Base-by-base conservation (phyloP, 129 eudicot species). In the Cynara cardunculus region DNA sequence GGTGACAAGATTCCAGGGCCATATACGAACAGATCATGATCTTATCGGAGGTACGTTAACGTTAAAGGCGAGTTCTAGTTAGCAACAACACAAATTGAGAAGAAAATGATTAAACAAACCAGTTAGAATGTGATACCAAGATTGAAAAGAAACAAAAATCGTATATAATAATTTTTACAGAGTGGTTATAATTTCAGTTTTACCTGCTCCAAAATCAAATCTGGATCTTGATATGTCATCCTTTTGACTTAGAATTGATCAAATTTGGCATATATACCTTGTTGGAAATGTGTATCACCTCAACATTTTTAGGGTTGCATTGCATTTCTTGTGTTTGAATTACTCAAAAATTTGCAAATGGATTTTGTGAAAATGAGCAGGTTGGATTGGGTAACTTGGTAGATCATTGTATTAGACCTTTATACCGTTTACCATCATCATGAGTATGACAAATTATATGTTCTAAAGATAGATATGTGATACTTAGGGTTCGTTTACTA, bases 161-260 rank as follows among this genome's bases (percentile, higher is more conserved):
- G 22, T 39, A 37, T 80, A 78, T 44, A 28, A n/a, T 67, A 44
- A 53, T 81, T 73, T 73, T 65, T 73, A 19, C 26, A 56, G 31
- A 83, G 83, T 85, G 85, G 89, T 78, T 86, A 74, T 82, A 78
- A 89, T 87, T 88, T 82, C 78, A 76, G 88, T 80, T 89, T 77
- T 82, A 93, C 89, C 97, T 90, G 89, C 97, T 93, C 92, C 89
- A 85, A 74, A 77, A 78, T 59, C 64, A 76, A 74, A 82, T 25
- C 26, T 69, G 73, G 71, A 44, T 82, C 68, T 18, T 62, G 16
- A 71, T 77, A 80, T 64, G 87, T 86, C 84, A 84, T 66, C 81
- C 64, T 64, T 77, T 11, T 80, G 78, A 37, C 28, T 37, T 71
- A 25, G 46, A 71, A 62, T 83, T 62, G 70, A 78, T 49, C 71